A percentile compares a stretch with the other conserved stretches of the same genome.
Conservation (phyloP, 345 rosid species). For the Passiflora organensis region DNA sequence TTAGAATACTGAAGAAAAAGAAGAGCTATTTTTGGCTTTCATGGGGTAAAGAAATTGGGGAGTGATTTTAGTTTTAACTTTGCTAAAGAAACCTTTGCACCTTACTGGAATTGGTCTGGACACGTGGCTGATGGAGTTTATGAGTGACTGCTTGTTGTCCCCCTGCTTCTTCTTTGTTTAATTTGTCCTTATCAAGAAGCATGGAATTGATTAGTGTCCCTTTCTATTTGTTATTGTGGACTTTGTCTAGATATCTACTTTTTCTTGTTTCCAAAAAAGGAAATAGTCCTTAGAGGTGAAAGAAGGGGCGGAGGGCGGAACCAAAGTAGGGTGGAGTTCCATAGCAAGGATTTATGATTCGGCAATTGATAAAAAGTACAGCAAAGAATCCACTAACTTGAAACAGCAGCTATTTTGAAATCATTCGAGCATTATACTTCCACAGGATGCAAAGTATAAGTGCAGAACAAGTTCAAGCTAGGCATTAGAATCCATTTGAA, state of each 20-base stretch:
- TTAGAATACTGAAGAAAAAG: background rate
- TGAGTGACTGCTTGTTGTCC: too few species aligned
- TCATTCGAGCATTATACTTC: conserved; percentile 5
- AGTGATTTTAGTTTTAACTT: background rate
- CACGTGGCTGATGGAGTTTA: too few species aligned
- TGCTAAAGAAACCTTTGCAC: too few species aligned
- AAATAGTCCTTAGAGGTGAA: background rate
- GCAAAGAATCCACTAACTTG: conserved; percentile 9
- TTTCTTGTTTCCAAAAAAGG: conserved; percentile 3
- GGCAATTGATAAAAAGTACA: conserved; percentile 1
- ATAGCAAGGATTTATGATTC: conserved; percentile 2
- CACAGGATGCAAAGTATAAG: background rate
- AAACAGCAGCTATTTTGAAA: conserved; percentile 1
- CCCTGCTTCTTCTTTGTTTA: too few species aligned
- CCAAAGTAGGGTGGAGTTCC: too few species aligned
- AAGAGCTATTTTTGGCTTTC: too few species aligned
- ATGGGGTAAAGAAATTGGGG: too few species aligned
- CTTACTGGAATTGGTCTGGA: too few species aligned
- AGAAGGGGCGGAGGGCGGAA: conserved; percentile 2
- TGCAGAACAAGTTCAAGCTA: background rate
- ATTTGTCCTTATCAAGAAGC: too few species aligned
- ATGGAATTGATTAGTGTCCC: too few species aligned
- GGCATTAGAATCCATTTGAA: conserved; percentile 1
- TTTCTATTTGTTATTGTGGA: too few species aligned
- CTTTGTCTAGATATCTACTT: background rate